Base-by-base conservation (phyloP, 2,329 filamentous ascomycete species). In the Ophiostoma angusticollis region DNA sequence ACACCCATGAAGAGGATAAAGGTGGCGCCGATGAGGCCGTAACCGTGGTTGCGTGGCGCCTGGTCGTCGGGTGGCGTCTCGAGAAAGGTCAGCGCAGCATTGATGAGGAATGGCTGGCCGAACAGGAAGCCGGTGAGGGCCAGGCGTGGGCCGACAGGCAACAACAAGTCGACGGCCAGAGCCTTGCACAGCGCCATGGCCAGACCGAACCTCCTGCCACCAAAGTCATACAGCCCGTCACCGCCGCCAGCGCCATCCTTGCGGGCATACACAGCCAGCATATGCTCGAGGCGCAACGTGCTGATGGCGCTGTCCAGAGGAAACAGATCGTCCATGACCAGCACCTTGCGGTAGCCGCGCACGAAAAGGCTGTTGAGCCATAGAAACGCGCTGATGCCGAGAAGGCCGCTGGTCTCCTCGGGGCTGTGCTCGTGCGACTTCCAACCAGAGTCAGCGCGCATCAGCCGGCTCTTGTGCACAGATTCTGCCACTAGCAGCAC, bases 21-120 rank as follows among this genome's bases (percentile, higher is more conserved):
- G 0, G 53, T 52, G 3, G 61, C 63, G 2, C 58, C 64, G 9
- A 68, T 62, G 5, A 66, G 53, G 0, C 63, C 63, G 41, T 63
- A 65, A 2, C 61, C 56, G 12, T 51, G 40, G 23, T 54, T 58
- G 1, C 47, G 42, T 0, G 44, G 43, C 0, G 44, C 39, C 0
- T 35, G n/a, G n/a, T n/a, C 16, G 4, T 34, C 35, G 7, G 34
- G 17, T 0, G 45, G 41, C 7, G 49, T 41, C 2, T 56, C 47
- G 3, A 62, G 47, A 28, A 53, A 54, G 11, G 46, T 3, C 0
- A 67, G 50, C 6, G 54, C 45, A 0, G 45, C 47, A 19, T 51
- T 49, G 30, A 59, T 49, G 18, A 60, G 51, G 18, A 60, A 51
- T 3, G 57, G 54, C 43, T 59, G 57, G 41, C 54, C 54, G 28